Conservation (phyloP, 768 basidiomycete genomes). For the Leccinum ochraceum region DNA sequence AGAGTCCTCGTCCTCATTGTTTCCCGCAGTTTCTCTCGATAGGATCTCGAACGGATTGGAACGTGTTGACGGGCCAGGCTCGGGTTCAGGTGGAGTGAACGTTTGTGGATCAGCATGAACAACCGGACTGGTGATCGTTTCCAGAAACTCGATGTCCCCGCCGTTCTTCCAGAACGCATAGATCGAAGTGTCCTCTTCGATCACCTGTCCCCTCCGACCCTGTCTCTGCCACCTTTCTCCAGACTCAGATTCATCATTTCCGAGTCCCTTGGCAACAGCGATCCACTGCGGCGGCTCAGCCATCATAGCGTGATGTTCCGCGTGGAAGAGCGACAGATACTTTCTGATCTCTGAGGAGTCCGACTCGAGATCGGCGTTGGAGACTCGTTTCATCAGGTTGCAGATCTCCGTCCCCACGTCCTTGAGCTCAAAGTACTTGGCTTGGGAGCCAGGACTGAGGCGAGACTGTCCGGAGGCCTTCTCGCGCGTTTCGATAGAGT, state of each 20-base stretch:
- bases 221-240: slow-evolving; percentile 38
- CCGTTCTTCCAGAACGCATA: slow-evolving; percentile 56
- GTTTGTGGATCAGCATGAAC: neutral
- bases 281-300: slow-evolving; percentile 52
- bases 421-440: slow-evolving; percentile 44
- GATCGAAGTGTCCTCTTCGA: slow-evolving; percentile 28
- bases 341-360: slow-evolving; percentile 39
- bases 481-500: slow-evolving; percentile 62
- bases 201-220: slow-evolving; percentile 28
- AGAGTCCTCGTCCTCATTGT: slow-evolving; percentile 3
- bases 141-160: slow-evolving; percentile 50
- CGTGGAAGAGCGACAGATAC: slow-evolving; percentile 46
- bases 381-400: slow-evolving; percentile 45
- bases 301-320: slow-evolving; percentile 49
- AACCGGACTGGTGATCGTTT: slow-evolving; percentile 4
- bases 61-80: slow-evolving; percentile 4
- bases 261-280: slow-evolving; percentile 18
- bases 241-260: slow-evolving; percentile 15
- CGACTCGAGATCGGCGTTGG: slow-evolving; percentile 34
- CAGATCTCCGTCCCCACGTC: slow-evolving; percentile 46
- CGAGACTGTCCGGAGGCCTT: slow-evolving; percentile 41
- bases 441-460: slow-evolving; percentile 37
- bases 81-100: neutral
- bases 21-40: neutral
- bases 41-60: slow-evolving; percentile 23